Evolutionary conservation across 1,284 basidiomycete genomes (phyloP).

Genomic region (Ustilago xerochloae): DNA sequence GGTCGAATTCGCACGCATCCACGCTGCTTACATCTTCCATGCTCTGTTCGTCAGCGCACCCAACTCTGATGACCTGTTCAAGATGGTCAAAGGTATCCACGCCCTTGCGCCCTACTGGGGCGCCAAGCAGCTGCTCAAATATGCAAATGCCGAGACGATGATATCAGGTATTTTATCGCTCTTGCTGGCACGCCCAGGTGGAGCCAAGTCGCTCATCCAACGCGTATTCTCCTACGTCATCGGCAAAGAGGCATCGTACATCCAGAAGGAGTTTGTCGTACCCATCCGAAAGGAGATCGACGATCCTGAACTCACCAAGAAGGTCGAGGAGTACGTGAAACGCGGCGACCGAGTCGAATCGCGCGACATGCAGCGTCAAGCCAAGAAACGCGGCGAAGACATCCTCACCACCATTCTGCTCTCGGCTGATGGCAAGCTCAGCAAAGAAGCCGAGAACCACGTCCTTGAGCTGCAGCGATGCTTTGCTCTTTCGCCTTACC

Average conservation of each 20-base stretch:
- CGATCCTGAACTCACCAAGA: constrained; percentile 57
- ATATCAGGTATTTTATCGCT: constrained; percentile 62
- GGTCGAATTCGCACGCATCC: constrained; percentile 62
- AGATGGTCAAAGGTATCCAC: constrained; percentile 62
- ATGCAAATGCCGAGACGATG: constrained; percentile 65
- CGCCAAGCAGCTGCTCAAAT: constrained; percentile 64
- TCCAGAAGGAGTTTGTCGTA: constrained; percentile 62
- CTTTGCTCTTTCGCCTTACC: constrained; percentile 63
- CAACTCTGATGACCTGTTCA: constrained; percentile 60
- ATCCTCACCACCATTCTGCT: constrained; percentile 64
- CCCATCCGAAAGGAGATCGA: constrained; percentile 61
- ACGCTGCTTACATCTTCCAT: constrained; percentile 62
- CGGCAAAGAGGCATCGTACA: constrained; percentile 50
- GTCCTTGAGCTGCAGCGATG: constrained; percentile 61
- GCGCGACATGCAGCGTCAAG: constrained; percentile 39
- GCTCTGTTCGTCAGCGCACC: constrained; percentile 62
- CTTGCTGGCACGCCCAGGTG: constrained; percentile 64
- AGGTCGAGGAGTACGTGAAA: constrained; percentile 63
- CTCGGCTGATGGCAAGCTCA: constrained; percentile 39
- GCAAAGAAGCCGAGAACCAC: constrained; percentile 37
- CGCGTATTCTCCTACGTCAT: constrained; percentile 61
- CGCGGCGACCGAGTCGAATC: constrained; percentile 59
- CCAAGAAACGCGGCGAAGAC: constrained; percentile 60
- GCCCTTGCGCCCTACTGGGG: constrained; percentile 67
- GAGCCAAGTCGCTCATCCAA: constrained; percentile 66